These are phyloP conservation scores for Apium graveolens DNA, from an alignment of 129 eudicot genomes.

Conservation along the genomic window DNA sequence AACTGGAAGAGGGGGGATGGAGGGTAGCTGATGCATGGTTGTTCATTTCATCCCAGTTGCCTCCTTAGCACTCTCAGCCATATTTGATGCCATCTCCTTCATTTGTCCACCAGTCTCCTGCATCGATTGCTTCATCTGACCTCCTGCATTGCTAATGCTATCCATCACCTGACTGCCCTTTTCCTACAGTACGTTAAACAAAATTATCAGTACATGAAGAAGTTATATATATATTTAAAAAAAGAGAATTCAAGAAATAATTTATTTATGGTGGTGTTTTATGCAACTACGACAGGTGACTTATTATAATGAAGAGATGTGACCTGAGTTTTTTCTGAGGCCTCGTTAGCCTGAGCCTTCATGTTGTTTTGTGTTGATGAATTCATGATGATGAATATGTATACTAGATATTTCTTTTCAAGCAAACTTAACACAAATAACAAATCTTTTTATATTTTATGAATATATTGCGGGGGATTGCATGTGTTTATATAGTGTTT, in stretches of 20 bases:
- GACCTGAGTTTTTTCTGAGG: conserved; percentile 34
- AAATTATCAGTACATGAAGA: neutral
- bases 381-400: conserved; percentile 4
- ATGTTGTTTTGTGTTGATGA: conserved; percentile 5
- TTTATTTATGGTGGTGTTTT: too few relatives aligned
- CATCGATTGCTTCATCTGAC: neutral
- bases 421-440: neutral
- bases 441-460: neutral
- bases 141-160: conserved; percentile 53
- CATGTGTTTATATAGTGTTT: conserved; percentile 7
- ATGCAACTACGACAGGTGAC: too few relatives aligned
- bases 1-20: neutral
- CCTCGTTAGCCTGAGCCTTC: conserved; percentile 12
- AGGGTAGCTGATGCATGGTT: neutral
- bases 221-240: too few relatives aligned
- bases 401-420: neutral
- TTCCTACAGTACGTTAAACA: conserved; percentile 23
- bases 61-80: conserved; percentile 58
- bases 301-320: neutral
- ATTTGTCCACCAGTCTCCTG: conserved; percentile 54
- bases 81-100: conserved; percentile 47
- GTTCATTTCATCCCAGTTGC: conserved; percentile 70
- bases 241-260: too few relatives aligned
- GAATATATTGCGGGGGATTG: neutral
- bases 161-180: conserved; percentile 63